Base-by-base conservation (phyloP, 306 rosid species). In the Trifolium pratense region DNA sequence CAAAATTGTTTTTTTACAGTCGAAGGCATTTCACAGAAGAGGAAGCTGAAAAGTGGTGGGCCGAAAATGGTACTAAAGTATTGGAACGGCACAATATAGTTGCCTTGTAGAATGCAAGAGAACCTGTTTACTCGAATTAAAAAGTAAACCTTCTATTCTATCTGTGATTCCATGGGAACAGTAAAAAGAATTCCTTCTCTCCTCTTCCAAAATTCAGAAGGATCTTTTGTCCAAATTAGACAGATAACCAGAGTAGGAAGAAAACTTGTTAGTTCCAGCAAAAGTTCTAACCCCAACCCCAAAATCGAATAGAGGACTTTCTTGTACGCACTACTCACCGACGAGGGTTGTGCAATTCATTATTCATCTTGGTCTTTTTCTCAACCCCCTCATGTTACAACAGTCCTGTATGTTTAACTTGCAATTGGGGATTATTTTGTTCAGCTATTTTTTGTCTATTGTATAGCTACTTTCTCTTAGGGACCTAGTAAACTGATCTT, bases 41-140 rank as follows among this genome's bases (percentile, higher is more conserved):
- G 60, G 77, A 86, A 80, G 96, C 98, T 18, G 95, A 89, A 40
- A 86, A 79, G 66, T 94, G 98, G 98, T 94, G 98, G 98, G 78
- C 92, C 48, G 92, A 94, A 84, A 80, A 91, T 56, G 96, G 92
- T 26, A 49, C 82, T 49, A 86, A 68, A 79, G 82, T 91, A 45
- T 86, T 89, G 49, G 92, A 91, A 75, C 89, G 84, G 60, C 84
- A 84, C 84, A 86, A 80, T 42, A 51, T 88, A 80, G 81, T 66
- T 77, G 70, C 81, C 81, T 64, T 84, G 32, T 87, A 84, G 84
- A 60, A 72, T 67, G 84, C 84, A 74, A 60, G 68, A 29, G 78
- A 73, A 61, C 37, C 9, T 15, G 63, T 64, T 46, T n/a, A 78
- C 75, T 66, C 64, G 57, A 78, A 70, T 34, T 0, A 67, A 70